Conservation (phyloP, 257 asterid genomes). For the Cinchona pubescens region DNA sequence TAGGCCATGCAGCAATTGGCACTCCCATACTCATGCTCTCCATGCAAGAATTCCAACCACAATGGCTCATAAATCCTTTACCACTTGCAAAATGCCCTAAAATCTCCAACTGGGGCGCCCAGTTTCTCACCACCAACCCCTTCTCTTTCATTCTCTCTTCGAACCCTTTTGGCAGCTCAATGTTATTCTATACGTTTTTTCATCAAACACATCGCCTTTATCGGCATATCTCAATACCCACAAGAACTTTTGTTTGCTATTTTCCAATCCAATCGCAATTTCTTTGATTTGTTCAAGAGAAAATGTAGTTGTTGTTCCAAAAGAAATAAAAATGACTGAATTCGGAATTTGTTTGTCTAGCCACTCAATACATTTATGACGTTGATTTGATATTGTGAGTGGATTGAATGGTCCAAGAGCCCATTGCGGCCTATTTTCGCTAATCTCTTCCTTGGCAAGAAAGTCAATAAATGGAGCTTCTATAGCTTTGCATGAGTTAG, state of each 20-base stretch:
- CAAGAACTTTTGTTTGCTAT: constrained; percentile 44
- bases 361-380: constrained; percentile 54
- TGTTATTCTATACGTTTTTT: constrained; percentile 21
- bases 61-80: constrained; percentile 39
- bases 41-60: constrained; percentile 7
- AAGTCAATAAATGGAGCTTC: constrained; percentile 49
- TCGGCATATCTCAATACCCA: constrained; percentile 76
- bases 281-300: constrained; percentile 45
- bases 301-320: constrained; percentile 55
- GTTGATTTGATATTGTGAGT: constrained; percentile 8
- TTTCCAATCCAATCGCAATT: constrained; percentile 50
- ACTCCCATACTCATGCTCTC: constrained; percentile 48
- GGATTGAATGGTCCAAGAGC: constrained; percentile 81
- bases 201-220: constrained; percentile 41
- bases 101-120: constrained; percentile 57
- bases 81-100: constrained; percentile 40
- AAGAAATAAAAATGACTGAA: constrained; percentile 51
- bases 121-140: constrained; percentile 40
- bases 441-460: constrained; percentile 24
- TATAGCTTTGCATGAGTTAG: constrained; percentile 40
- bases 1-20: constrained; percentile 49
- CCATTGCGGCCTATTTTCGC: constrained; percentile 35
- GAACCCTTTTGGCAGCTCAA: constrained; percentile 26
- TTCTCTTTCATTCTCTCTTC: not conserved
- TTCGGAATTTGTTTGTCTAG: constrained; percentile 35